Evolutionary conservation across 495 filamentous ascomycete species (phyloP).

Genomic region (Xylaria cubensis): DNA sequence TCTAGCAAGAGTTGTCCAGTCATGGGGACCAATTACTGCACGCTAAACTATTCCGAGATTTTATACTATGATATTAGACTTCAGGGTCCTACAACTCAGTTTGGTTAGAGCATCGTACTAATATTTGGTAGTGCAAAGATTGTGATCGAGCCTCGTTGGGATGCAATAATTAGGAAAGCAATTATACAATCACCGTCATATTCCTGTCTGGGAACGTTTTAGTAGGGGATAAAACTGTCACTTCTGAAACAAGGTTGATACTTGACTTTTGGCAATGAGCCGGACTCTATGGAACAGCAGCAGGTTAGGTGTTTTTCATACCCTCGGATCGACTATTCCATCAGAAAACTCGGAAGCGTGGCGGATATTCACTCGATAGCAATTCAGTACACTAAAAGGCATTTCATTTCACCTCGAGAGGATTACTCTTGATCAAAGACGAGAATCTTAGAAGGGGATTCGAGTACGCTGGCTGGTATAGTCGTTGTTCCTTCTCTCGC

Average conservation of each 20-base stretch:
- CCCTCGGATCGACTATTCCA: not conserved
- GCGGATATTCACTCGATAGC: not conserved
- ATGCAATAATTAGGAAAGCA: not conserved
- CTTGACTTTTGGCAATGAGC: too few relatives aligned
- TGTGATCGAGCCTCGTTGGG: not conserved
- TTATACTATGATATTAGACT: not conserved
- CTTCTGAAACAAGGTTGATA: not conserved
- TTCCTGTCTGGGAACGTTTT: not conserved
- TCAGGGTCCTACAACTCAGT: not conserved
- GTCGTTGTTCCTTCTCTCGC: not conserved
- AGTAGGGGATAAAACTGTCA: not conserved
- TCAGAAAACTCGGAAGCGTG: not conserved
- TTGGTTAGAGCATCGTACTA: not conserved
- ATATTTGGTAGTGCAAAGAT: conserved; percentile 3
- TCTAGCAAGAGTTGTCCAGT: not conserved
- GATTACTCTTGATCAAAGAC: not conserved
- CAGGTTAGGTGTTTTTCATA: too few relatives aligned
- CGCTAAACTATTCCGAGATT: not conserved
- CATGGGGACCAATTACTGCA: not conserved
- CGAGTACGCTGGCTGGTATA: not conserved
- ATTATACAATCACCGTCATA: not conserved
- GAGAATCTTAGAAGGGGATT: not conserved
- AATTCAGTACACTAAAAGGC: not conserved
- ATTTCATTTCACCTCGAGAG: not conserved
- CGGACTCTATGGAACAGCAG: too few relatives aligned